Base-by-base conservation (phyloP, 192 early-diverging fungal genomes). In the Umbelopsis sp. region DNA sequence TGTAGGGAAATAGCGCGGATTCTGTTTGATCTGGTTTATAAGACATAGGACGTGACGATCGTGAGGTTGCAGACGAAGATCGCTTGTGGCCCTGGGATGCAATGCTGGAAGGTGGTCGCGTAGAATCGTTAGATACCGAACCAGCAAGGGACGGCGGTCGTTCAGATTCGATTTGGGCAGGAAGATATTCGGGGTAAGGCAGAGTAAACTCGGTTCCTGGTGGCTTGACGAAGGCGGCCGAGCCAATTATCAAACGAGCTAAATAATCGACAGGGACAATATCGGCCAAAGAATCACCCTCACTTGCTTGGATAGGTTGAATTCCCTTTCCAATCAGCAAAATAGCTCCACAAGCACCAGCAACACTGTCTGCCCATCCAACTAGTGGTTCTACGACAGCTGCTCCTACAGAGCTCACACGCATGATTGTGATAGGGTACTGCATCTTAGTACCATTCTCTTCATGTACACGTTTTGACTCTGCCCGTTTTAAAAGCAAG, bases 361-460 rank as follows among this genome's bases (percentile, higher is more conserved):
- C 71, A n/a, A 79, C 78, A 18, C 73, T 67, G 53, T 79, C 78
- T 23, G 78, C 78, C 78, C 78, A 80, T 20, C 73, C 78, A 25
- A 70, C 48, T 37, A 80, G 65, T 18, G 78, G 78, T 37, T 80
- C 78, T 9, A 23, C 22, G 13, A 76, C 52, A 58, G 67, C 69
- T 18, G 73, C 70, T 21, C 78, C 78, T 18, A 80, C 33, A 53
- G 68, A 58, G 2, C 67, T 52, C 8, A 70, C 49, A 37, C 78
- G 66, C 15, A 80, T 52, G 48, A 80, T 80, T 4, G 64, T 61
- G 2, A 80, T 70, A 11, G 78, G 74, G 35, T 49, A 80, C 21
- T 73, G 74, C 44, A 68, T 46, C 23, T 35, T 27, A 1, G 53
- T 50, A 16, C 49, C 49, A 18, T 70, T 50, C 30, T 49, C 69